Evolutionary conservation across 2,329 filamentous ascomycete species (phyloP).

Genomic region (Colletotrichum godetiae): DNA sequence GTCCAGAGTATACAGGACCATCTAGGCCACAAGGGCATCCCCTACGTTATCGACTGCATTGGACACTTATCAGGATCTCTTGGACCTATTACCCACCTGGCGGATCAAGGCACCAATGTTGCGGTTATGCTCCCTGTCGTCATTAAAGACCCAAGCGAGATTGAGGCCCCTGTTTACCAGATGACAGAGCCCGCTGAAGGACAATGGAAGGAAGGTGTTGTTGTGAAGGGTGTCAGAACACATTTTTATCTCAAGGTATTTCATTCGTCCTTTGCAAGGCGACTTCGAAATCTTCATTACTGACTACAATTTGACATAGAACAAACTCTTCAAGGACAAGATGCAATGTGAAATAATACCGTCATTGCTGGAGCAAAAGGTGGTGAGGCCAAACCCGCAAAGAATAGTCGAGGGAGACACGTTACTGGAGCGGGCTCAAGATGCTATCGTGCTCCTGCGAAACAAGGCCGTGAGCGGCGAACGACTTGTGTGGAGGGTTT

Average conservation of each 20-base stretch:
- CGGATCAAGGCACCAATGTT: slow-evolving; percentile 59
- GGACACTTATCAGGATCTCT: slow-evolving; percentile 59
- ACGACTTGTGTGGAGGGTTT: slow-evolving; percentile 51
- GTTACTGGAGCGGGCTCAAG: slow-evolving; percentile 51
- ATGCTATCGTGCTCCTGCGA: slow-evolving; percentile 49
- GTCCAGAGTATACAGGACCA: slow-evolving; percentile 48
- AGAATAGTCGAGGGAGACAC: slow-evolving; percentile 54
- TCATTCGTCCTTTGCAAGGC: not conserved
- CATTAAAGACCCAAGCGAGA: slow-evolving; percentile 60
- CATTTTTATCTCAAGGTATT: slow-evolving; percentile 63
- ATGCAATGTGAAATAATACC: slow-evolving; percentile 67
- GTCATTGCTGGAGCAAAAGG: slow-evolving; percentile 51
- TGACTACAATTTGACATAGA: slow-evolving; percentile 48
- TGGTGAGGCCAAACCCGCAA: slow-evolving; percentile 54
- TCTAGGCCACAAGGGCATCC: slow-evolving; percentile 44
- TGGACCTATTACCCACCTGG: slow-evolving; percentile 61
- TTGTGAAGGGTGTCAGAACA: slow-evolving; percentile 64
- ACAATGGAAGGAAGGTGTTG: slow-evolving; percentile 64
- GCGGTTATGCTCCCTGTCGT: slow-evolving; percentile 72
- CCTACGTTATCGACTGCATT: slow-evolving; percentile 67
- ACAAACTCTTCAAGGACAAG: slow-evolving; percentile 65
- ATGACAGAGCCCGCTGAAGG: slow-evolving; percentile 59
- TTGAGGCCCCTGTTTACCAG: slow-evolving; percentile 61
- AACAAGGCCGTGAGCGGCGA: slow-evolving; percentile 53
- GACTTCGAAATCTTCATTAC: no score